Base-by-base conservation (phyloP, 2,329 filamentous ascomycete genomes). In the Fusarium odoratissimum region DNA sequence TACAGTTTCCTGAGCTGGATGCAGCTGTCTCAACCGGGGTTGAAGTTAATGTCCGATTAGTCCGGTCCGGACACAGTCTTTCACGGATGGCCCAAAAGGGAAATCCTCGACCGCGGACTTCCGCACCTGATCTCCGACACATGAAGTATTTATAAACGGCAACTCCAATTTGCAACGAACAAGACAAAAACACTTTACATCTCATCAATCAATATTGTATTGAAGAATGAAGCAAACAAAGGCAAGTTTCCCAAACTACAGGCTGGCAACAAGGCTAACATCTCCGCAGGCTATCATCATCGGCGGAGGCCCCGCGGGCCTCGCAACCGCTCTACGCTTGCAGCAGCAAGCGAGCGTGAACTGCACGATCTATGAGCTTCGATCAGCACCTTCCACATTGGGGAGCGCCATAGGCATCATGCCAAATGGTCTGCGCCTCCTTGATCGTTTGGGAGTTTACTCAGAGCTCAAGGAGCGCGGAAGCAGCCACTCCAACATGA, bases 361-460 rank as follows among this genome's bases (percentile, higher is more conserved):
- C 8, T 60, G 57, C 14, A 28, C 25, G 12, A 9, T 60, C 5
- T 60, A 60, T 16, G 57, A 60, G 13, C 8, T 60, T 33, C 35
- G 46, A 6, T 2, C 35, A 17, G 35, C 12, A 8, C 45, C 57
- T 1, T 33, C 57, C 1, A 60, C 46, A 4, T 12, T 54, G 8
- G 46, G 57, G 2, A 52, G 35, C 2, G 57, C 57, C 25, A 54
- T 60, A 3, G 57, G 57, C 6, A 55, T 60, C n/a, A 13, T 55
- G n/a, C 35, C 57, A 14, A 60, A 60, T 19, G 57, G 57, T n/a
- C n/a, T 55, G 19, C 57, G 57, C 3, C 35, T 60, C 9, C 46
- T 60, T 21, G 57, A 60, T 33, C 45, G 57, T 8, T 23, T 60
- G 11, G 57, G 57, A 8, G 46, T 60, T n/a, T 55, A 55, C 46